These are phyloP conservation scores for Blastocystis sp. DNA, from an alignment of 352 stramenopile genomes.

Conservation along the genomic window DNA sequence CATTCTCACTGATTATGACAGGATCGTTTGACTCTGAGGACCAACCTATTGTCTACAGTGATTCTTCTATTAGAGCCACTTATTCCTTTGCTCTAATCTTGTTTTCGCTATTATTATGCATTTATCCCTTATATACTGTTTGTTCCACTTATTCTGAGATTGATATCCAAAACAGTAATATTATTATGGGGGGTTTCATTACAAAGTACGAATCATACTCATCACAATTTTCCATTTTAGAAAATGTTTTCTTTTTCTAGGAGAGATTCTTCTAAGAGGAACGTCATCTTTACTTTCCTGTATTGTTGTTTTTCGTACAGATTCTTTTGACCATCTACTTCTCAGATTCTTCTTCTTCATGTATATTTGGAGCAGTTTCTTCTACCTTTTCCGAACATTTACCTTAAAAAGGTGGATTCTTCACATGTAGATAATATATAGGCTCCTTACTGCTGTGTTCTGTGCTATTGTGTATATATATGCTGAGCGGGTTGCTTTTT, in stretches of 20 bases:
- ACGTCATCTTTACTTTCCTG: neutral
- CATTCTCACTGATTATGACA: slow-evolving; percentile 31
- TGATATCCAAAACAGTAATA: neutral
- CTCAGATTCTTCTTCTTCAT: slow-evolving; percentile 58
- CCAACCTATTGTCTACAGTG: slow-evolving; percentile 48
- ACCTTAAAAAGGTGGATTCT: neutral
- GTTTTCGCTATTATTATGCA: neutral
- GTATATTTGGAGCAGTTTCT: slow-evolving; percentile 46
- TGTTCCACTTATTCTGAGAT: neutral
- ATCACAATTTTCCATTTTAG: neutral
- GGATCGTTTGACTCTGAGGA: slow-evolving; percentile 26
- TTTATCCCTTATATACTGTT: neutral
- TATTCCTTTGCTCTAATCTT: neutral
- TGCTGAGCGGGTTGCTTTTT: neutral
- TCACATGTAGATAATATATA: neutral
- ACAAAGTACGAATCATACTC: neutral
- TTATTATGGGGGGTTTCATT: neutral
- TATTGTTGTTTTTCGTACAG: slow-evolving; percentile 24
- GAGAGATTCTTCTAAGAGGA: neutral
- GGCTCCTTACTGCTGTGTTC: neutral
- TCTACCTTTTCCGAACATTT: slow-evolving; percentile 13
- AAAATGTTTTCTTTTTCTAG: neutral
- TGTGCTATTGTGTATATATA: neutral
- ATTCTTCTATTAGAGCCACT: neutral
- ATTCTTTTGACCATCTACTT: neutral